Evolutionary conservation across 192 early-diverging fungal species (phyloP).

Genomic region (Paraglomus occultum): DNA sequence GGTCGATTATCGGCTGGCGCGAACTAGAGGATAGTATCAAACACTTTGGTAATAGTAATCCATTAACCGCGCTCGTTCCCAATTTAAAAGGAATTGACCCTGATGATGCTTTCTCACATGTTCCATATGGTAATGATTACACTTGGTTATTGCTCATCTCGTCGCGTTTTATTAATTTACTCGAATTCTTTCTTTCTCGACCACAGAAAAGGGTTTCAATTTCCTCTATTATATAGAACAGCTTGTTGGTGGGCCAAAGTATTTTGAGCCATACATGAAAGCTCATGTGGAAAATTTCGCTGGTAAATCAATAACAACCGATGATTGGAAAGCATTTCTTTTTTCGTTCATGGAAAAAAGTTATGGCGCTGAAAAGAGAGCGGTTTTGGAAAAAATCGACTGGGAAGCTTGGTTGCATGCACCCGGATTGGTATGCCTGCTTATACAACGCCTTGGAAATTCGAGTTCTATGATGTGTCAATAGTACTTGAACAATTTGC

Average conservation of each 20-base stretch:
- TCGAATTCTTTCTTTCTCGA: slow-evolving; percentile 27
- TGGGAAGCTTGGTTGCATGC: slow-evolving; percentile 89
- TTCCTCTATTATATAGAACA: slow-evolving; percentile 91
- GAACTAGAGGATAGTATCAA: slow-evolving; percentile 70
- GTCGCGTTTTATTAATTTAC: neutral
- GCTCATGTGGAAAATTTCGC: slow-evolving; percentile 80
- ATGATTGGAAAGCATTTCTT: slow-evolving; percentile 84
- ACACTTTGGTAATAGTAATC: slow-evolving; percentile 62
- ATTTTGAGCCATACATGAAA: slow-evolving; percentile 86
- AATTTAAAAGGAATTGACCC: slow-evolving; percentile 75
- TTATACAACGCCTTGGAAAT: neutral
- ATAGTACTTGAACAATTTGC: neutral
- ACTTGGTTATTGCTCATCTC: neutral
- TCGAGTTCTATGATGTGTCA: neutral
- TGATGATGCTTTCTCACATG: slow-evolving; percentile 73
- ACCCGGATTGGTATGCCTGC: slow-evolving; percentile 73
- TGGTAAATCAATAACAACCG: slow-evolving; percentile 84
- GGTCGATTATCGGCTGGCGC: slow-evolving; percentile 80
- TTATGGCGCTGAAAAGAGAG: slow-evolving; percentile 63
- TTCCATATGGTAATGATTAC: slow-evolving; percentile 72
- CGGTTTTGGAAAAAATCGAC: slow-evolving; percentile 75
- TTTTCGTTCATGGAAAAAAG: slow-evolving; percentile 72
- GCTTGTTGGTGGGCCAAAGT: slow-evolving; percentile 74
- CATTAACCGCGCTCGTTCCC: slow-evolving; percentile 70
- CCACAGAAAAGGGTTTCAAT: slow-evolving; percentile 90